Base-by-base conservation (phyloP, 768 basidiomycete genomes). In the Lentinula sp. region DNA sequence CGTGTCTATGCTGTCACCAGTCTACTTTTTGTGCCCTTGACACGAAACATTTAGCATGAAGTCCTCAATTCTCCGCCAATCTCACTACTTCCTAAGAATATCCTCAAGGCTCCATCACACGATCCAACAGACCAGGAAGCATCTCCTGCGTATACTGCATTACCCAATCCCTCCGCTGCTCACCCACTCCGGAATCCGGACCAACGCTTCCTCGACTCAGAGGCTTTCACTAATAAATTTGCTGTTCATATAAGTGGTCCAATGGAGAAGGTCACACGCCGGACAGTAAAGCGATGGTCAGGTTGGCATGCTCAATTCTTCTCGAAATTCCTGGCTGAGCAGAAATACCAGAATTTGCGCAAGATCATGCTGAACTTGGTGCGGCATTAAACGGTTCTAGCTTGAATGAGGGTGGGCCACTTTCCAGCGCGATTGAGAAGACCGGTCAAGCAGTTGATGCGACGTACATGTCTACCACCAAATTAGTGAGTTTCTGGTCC, bases 391-490 rank as follows among this genome's bases (percentile, higher is more conserved):
- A 98, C 69, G 95, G 92, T 1, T 97, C 93, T 70, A 94, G 94
- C 70, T 76, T 97, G 63, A 95, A 91, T 66, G 93, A 97, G 78
- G 79, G 73, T 35, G 86, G 84, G 1, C 75, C 79, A 39, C 75
- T 96, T 21, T 84, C 92, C n/a, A 73, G 81, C 61, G 91, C 96
- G 8, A 84, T 98, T 63, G 97, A 99, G 78, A 95, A 93, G 76
- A 95, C 95, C 0, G 97, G 97, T 1, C 96, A 98, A 73, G 97
- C 97, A 15, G 84, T 94, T 49, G 97, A 99, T 73, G 82, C 89
- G 3, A 96, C 93, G 9, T 98, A 94, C 72, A 84, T 98, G 74
- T 90, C 92, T 5, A 97, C 97, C 23, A 89, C 92, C 34, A 86
- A 86, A 70, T 81, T 98, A 64, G 95, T 95, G 65, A 69, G 87